These are phyloP conservation scores for Geoglossum glabrum DNA, from an alignment of 495 filamentous ascomycete species.

Conservation along the genomic window DNA sequence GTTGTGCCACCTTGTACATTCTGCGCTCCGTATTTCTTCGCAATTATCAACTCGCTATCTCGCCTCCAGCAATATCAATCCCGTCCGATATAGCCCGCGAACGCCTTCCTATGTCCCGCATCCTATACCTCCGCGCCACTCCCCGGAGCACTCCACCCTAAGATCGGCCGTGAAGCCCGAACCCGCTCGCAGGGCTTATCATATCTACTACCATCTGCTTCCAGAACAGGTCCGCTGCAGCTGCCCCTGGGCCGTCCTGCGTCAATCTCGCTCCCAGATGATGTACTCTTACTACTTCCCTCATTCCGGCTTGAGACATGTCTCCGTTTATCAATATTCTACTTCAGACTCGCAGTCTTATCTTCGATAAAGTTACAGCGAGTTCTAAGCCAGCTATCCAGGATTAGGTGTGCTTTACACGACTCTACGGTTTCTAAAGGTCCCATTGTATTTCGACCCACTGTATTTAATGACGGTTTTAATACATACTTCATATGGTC, in stretches of 20 bases:
- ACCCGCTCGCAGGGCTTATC: no score
- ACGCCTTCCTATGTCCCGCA: not conserved
- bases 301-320: constrained; percentile 18
- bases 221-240: not conserved
- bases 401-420: no score
- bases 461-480: no score
- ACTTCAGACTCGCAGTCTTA: constrained; percentile 31
- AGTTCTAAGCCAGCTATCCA: no score
- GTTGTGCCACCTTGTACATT: no score
- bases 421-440: no score
- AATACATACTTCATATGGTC: no score
- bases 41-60: no score
- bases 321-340: constrained; percentile 34
- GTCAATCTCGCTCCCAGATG: constrained; percentile 39
- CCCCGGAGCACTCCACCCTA: not conserved
- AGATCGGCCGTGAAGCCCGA: no score
- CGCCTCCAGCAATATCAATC: not conserved
- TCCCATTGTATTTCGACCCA: no score
- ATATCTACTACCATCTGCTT: not conserved
- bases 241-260: constrained; percentile 33
- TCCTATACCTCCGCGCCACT: not conserved
- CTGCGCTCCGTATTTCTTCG: no score
- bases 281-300: constrained; percentile 30
- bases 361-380: constrained; percentile 14
- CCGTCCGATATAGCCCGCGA: not conserved